phyloP scores from a whole-genome alignment of 495 filamentous ascomycete species.

The Bacidia rubella region DNA sequence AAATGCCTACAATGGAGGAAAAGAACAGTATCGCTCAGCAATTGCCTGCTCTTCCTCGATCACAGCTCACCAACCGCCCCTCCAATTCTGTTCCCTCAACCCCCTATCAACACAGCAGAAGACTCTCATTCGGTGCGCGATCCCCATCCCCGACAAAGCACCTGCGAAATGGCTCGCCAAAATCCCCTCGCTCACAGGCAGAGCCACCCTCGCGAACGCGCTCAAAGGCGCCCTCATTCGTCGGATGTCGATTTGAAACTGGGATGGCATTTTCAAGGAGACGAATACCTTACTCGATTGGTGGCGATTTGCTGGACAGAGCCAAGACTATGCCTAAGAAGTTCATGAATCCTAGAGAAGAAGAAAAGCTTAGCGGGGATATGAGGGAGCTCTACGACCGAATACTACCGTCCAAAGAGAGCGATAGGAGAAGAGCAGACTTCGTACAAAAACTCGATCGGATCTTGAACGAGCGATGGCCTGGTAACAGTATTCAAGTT shows the following conservation, averaged over 20 bases:
- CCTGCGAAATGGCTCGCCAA: slow-evolving; percentile 63
- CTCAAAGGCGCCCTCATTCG: slow-evolving; percentile 20
- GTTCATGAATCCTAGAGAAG: slow-evolving; percentile 58
- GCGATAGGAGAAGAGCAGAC: slow-evolving; percentile 56
- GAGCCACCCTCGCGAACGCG: slow-evolving; percentile 10
- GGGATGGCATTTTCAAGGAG: slow-evolving; percentile 56
- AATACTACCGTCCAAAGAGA: slow-evolving; percentile 69
- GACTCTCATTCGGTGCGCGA: slow-evolving; percentile 69
- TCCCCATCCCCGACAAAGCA: slow-evolving; percentile 72
- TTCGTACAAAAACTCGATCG: slow-evolving; percentile 77
- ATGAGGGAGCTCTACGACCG: slow-evolving; percentile 73
- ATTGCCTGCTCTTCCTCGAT: slow-evolving; percentile 21
- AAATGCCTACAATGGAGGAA: slow-evolving; percentile 15
- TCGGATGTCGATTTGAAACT: slow-evolving; percentile 73
- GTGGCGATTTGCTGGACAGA: slow-evolving; percentile 56
- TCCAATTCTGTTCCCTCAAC: slow-evolving; percentile 92
- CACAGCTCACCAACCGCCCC: slow-evolving; percentile 44
- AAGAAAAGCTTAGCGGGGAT: slow-evolving; percentile 61
- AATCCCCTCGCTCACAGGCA: slow-evolving; percentile 81
- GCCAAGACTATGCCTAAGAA: slow-evolving; percentile 51
- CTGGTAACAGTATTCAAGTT: slow-evolving; percentile 75
- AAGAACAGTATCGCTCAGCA: slow-evolving; percentile 11
- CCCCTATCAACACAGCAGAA: slow-evolving; percentile 75
- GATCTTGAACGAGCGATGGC: slow-evolving; percentile 81
- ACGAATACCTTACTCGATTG: slow-evolving; percentile 85